Percentiles rank a stretch among this genome's conserved stretches.
phyloP scores from a whole-genome alignment of 2,329 filamentous ascomycete genomes.

The Cadophora sp. region DNA sequence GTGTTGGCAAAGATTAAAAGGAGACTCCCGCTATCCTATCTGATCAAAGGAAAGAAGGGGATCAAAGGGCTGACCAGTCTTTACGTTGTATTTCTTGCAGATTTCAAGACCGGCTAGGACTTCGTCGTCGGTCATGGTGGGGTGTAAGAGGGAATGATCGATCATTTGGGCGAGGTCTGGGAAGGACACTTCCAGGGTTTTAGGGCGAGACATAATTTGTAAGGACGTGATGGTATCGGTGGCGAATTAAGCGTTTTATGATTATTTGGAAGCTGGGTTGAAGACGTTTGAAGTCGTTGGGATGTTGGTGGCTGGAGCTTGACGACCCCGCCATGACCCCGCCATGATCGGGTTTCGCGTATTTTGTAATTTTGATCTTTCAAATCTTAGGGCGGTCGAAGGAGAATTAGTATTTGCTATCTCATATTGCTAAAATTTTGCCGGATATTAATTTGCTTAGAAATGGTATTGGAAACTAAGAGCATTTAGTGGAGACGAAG shows the following conservation, averaged over 20 bases:
- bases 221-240: no score
- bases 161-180: slow-evolving; percentile 59
- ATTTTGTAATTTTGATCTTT: no score
- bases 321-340: not conserved
- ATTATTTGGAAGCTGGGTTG: not conserved
- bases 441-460: no score
- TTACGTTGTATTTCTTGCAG: slow-evolving; percentile 55
- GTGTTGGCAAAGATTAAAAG: no score
- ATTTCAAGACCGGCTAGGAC: slow-evolving; percentile 56
- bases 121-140: slow-evolving; percentile 64
- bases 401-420: not conserved
- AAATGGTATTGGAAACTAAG: no score
- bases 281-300: not conserved
- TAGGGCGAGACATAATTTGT: slow-evolving; percentile 15
- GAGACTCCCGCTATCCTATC: no score
- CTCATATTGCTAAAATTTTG: no score
- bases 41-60: not conserved
- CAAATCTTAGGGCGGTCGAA: not conserved
- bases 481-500: not conserved
- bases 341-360: not conserved
- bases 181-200: slow-evolving; percentile 50
- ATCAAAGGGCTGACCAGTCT: slow-evolving; percentile 45
- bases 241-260: not conserved
- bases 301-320: not conserved
- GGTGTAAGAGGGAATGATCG: slow-evolving; percentile 67